Evolutionary conservation across 305 asterid species (phyloP).

Genomic region (Fraxinus sp.): DNA sequence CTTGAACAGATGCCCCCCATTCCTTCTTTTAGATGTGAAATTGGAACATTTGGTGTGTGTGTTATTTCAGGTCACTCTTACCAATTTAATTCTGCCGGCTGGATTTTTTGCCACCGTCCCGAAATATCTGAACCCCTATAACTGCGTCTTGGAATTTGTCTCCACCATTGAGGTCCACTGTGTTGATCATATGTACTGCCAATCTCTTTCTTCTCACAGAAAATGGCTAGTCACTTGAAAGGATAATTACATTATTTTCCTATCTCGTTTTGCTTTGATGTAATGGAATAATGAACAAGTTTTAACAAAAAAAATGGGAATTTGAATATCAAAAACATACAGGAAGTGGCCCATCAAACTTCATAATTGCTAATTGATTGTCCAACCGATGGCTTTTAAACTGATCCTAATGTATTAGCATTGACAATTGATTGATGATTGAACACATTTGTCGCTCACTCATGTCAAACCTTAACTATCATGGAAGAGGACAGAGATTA

Average conservation of each 20-base stretch:
- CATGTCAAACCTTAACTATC: background rate
- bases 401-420: background rate
- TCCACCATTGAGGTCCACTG: constrained; percentile 14
- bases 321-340: background rate
- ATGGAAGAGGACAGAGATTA: background rate
- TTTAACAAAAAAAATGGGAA: background rate
- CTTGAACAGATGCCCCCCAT: constrained; percentile 29
- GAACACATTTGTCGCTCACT: background rate
- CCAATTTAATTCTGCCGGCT: constrained; percentile 37
- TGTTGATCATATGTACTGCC: constrained; percentile 9
- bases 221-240: background rate
- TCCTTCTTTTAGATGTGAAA: constrained; percentile 29
- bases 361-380: background rate
- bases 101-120: constrained; percentile 30
- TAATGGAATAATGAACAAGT: background rate
- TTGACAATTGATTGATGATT: background rate
- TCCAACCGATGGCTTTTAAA: background rate
- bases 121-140: constrained; percentile 15
- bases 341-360: background rate
- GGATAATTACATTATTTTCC: background rate
- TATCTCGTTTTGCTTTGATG: background rate
- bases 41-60: constrained; percentile 29
- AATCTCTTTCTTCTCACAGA: background rate
- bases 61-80: constrained; percentile 17
- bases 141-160: constrained; percentile 19